Conservation (phyloP, 2,329 filamentous ascomycete genomes). For the Ceratocystis destructans region DNA sequence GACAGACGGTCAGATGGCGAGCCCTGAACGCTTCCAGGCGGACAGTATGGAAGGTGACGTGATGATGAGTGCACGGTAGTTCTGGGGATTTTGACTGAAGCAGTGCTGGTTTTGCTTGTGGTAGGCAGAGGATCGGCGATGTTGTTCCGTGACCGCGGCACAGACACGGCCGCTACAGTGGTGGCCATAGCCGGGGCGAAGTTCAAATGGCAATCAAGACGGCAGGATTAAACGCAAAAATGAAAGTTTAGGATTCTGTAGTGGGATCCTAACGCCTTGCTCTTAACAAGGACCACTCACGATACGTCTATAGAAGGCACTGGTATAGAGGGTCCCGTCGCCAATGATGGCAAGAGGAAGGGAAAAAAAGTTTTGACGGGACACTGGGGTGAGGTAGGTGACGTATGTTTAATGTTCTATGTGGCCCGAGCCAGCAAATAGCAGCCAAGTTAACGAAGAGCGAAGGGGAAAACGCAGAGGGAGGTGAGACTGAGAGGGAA, state of each 20-base stretch:
- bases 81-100: constrained; percentile 13
- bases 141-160: background rate
- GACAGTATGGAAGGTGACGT: constrained; percentile 16
- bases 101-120: background rate
- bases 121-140: constrained; percentile 1
- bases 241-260: background rate
- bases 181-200: constrained; percentile 9
- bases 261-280: background rate
- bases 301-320: background rate
- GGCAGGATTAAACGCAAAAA: background rate
- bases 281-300: constrained; percentile 1
- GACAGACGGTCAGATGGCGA: constrained; percentile 5
- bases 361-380: background rate
- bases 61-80: background rate
- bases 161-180: constrained; percentile 9
- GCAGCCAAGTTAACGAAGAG: background rate
- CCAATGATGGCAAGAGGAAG: background rate
- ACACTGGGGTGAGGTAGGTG: background rate
- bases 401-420: background rate
- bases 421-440: background rate
- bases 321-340: background rate
- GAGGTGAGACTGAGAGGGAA: background rate
- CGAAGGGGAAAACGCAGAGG: background rate
- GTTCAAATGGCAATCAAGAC: background rate
- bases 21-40: constrained; percentile 10